Base-by-base conservation (phyloP, 106 monocot species). In the Dendrobium huoshanense region DNA sequence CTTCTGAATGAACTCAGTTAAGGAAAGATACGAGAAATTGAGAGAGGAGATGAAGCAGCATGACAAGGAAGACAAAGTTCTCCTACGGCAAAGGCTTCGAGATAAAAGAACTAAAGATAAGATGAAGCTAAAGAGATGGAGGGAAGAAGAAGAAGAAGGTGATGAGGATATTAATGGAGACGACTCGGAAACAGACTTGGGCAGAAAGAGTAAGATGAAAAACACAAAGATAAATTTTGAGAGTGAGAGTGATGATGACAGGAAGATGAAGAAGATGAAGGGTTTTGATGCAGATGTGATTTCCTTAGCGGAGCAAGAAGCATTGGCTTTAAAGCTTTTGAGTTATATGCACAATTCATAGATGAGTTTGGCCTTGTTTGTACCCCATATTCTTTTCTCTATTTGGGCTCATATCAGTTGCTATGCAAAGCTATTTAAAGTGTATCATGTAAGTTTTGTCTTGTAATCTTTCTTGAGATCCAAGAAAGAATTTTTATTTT, bases 261-360 rank as follows among this genome's bases (percentile, higher is more conserved):
- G 41, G 37, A 78, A 77, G 44, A 77, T 22, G 44, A 79, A 68
- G 54, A 80, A 79, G 54, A 77, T 73, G 47, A 29, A 41, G 0
- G 82, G 76, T 33, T 16, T 72, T 9, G 42, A 47, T 51, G 56
- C 77, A 15, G 84, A 88, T 82, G 51, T 77, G 1, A 78, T 84
- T 41, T 84, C 87, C 72, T 47, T 95, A 51, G 90, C 84, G 0
- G 87, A 90, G 77, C 95, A 92, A 55, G 95, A 92, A 83, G 90
- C 85, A 4, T 76, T 95, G 64, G 95, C 95, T 43, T 87, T 95
- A n/a, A 88, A 92, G 77, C 67, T 95, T 51, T 83, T 95, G 85
- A 87, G 85, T 80, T 85, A 80, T 20, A 92, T 95, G 95, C 88
- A 95, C 15, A 13, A 10, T 72, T 92, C 83, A 2, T 86, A 49